Evolutionary conservation across 345 rosid genomes (phyloP).

Genomic region (Eucalyptus curtisii): DNA sequence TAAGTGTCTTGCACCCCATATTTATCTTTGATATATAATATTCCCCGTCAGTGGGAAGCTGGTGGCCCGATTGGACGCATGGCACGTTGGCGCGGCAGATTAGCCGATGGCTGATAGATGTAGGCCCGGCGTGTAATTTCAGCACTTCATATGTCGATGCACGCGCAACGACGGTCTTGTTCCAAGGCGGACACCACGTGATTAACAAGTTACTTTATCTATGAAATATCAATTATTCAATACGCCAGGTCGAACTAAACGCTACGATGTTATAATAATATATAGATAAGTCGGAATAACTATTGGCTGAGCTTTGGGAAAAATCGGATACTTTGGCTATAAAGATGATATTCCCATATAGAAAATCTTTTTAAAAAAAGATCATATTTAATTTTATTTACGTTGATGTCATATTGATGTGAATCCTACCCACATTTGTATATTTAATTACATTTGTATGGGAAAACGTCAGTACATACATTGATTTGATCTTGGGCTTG

Average conservation of each 20-base stretch:
- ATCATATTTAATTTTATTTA: no score
- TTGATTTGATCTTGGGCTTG: neutral
- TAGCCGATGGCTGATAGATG: neutral
- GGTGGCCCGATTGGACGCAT: neutral
- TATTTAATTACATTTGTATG: no score
- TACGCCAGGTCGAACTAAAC: accelerated
- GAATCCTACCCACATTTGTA: neutral
- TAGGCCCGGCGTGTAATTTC: neutral
- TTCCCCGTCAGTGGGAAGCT: neutral
- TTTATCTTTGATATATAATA: neutral
- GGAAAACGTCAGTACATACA: neutral
- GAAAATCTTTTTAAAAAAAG: no score
- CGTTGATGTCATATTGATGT: neutral
- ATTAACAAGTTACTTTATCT: neutral
- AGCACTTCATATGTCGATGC: neutral
- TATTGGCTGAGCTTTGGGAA: neutral
- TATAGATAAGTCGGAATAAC: neutral
- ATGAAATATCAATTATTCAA: neutral
- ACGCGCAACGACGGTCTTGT: neutral
- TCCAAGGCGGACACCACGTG: neutral
- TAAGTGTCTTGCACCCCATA: neutral
- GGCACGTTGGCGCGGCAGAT: neutral
- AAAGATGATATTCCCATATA: no score
- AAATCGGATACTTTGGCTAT: neutral
- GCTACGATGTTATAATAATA: neutral